A percentile compares a stretch with the other conserved stretches of the same genome.
Conservation (phyloP, 148 eudicot genomes). For the Amaranthus hypochondriacus region DNA sequence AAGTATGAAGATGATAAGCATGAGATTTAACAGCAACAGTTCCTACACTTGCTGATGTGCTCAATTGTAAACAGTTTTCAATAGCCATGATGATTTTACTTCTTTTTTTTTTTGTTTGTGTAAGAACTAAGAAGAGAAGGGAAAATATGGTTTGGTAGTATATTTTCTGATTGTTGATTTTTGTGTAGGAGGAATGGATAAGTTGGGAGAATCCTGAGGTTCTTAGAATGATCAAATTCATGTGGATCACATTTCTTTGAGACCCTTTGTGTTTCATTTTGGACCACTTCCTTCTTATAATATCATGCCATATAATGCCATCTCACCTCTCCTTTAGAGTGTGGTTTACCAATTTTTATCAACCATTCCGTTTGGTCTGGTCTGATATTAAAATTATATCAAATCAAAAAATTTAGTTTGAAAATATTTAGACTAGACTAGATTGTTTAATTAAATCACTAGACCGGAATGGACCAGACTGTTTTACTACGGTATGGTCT, state of each 20-base stretch:
- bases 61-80: conserved; percentile 28
- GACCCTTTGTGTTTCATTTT: background rate
- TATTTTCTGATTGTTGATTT: background rate
- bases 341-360: too few relatives aligned
- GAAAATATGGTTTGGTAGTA: background rate
- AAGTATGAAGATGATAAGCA: conserved; percentile 1
- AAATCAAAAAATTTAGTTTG: too few relatives aligned
- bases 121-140: background rate
- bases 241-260: conserved; percentile 27
- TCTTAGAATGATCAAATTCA: conserved; percentile 26
- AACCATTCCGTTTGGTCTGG: too few relatives aligned
- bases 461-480: too few relatives aligned
- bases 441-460: too few relatives aligned
- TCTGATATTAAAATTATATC: too few relatives aligned
- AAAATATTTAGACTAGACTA: too few relatives aligned
- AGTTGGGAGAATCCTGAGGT: conserved; percentile 21
- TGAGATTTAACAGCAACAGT: conserved; percentile 21
- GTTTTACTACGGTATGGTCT: too few relatives aligned
- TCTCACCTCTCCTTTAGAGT: too few relatives aligned
- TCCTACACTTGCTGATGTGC: conserved; percentile 30
- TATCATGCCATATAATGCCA: too few relatives aligned
- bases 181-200: conserved; percentile 21
- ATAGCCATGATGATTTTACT: conserved; percentile 11
- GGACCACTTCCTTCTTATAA: conserved; percentile 18
- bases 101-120: background rate